Evolutionary conservation across 352 stramenopile genomes (phyloP), one percentile per base, ranked within the genome.

Genomic region (Globisporangium middletonii): DNA sequence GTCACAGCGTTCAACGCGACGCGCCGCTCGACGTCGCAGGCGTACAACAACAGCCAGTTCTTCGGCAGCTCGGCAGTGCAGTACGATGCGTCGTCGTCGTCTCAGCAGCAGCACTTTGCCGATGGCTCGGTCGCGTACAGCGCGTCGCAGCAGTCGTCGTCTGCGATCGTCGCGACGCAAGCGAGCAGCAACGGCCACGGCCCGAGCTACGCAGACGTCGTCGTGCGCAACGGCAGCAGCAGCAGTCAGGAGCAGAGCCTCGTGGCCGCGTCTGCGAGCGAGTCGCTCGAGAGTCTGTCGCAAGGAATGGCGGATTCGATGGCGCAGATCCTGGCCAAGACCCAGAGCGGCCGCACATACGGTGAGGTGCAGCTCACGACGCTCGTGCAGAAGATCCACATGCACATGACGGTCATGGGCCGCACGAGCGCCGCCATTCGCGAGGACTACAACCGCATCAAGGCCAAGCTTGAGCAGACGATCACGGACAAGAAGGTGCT

Each of bases 331-430:
- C 33, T 79, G 28, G 55, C 71, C 12, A 69, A 71, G 57, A 71
- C 68, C 3, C 59, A 70, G 53, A 53, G 55, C 27, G 60, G 59
- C 11, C 58, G 64, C 8, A 59, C 59, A 18, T 69, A 70, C 49
- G 61, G 57, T 3, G 71, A 79, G 33, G 60, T 79, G 9, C 67
- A 79, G 52, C 59, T 79, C 27, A 66, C 65, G 42, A 69, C 65
- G 27, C 27, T 79, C 18, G 59, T 79, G 33, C 68, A 66, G 27
- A 71, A 71, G 51, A 76, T 79, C 50, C 65, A 74, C 52, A 62
- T 65, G 6, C 71, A 76, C 56, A 60, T 79, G 50, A 76, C 72
- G 50, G 59, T 79, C 44, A 75, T 79, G 71, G 67, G 71, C 1
- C 66, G 63, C 11, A 68, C 69, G n/a, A 76, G 56, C 50, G 65